Evolutionary conservation across 257 asterid genomes (phyloP), one percentile per base, ranked within the genome.

Genomic region (Forsythia viridissima): DNA sequence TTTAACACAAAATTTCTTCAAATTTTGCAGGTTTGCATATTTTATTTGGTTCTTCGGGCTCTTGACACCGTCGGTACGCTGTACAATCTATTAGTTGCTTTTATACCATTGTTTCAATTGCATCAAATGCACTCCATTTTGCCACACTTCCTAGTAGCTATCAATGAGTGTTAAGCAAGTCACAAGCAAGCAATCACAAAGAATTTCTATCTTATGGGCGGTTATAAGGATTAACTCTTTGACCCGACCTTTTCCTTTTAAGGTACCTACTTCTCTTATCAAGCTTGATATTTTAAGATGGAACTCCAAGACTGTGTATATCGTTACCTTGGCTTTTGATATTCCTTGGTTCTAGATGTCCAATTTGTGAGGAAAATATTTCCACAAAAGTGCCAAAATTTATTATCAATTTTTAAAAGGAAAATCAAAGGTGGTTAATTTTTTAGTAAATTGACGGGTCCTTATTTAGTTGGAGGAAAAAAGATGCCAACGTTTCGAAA

Each of bases 21-120:
- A 76, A 41, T 0, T 68, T 88, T 77, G 75, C 97, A 95, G 99
- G 85, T 95, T 67, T 93, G 99, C 87, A 88, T 95, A 78, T 95
- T 92, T 83, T 95, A 95, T 89, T 81, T 95, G 97, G 99, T 95
- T 80, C 99, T 95, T 77, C 90, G 99, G 48, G 99, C 93, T 21
- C 98, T 95, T 34, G 99, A 95, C 84, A 95, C 99, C 73, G 97
- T 95, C 80, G 99, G 99, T 95, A 91, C 77, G 97, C 46, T 86
- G 66, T 70, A 59, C 68, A 72, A 66, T 68, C 69, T 13, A 63
- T 43, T 30, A 57, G 43, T 75, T 70, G n/a, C 13, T 67, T 36
- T 66, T 43, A 34, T 66, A 12, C 57, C 57, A 48, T 48, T 48
- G 57, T 48, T 48, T 48, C 16, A 48, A 48, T 48, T 48, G n/a